Evolutionary conservation across 805 yeast genomes (phyloP).

Genomic region (Suhomyces sp.): DNA sequence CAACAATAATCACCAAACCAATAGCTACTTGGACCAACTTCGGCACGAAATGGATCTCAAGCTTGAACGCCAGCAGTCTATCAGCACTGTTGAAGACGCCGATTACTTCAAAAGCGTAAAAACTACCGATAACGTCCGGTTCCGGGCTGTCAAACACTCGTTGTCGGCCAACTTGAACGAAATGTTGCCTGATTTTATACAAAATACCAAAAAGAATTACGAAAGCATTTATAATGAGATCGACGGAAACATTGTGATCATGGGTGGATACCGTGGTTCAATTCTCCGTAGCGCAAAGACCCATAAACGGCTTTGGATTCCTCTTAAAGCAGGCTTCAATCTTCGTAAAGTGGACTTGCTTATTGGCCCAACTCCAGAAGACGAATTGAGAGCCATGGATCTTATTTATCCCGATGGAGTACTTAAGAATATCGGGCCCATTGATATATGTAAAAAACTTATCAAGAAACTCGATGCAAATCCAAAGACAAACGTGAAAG

Average conservation of each 20-base stretch:
- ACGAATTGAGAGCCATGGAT: conserved; percentile 56
- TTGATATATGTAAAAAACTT: conserved; percentile 68
- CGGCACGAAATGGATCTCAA: conserved; percentile 37
- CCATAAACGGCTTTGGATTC: conserved; percentile 76
- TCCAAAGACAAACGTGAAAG: conserved; percentile 59
- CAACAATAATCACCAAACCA: conserved; percentile 7
- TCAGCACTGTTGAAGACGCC: conserved; percentile 64
- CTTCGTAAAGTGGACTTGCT: conserved; percentile 64
- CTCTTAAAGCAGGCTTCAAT: conserved; percentile 79
- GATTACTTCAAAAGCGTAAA: conserved; percentile 50
- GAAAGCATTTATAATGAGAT: conserved; percentile 55
- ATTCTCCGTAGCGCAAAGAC: conserved; percentile 66
- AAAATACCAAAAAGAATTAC: conserved; percentile 19
- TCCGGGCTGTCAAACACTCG: conserved; percentile 67
- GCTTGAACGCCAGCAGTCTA: conserved; percentile 52
- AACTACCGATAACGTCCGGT: conserved; percentile 63
- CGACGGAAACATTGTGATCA: conserved; percentile 73
- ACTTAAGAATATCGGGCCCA: conserved; percentile 80
- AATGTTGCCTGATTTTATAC: conserved; percentile 32
- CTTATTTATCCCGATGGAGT: conserved; percentile 70
- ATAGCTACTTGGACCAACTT: conserved; percentile 12
- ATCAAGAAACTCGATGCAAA: conserved; percentile 51
- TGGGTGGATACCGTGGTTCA: conserved; percentile 91
- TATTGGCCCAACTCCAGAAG: conserved; percentile 70
- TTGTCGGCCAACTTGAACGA: conserved; percentile 49